phyloP scores from a whole-genome alignment of 345 rosid species.

The Mercurialis annua region DNA sequence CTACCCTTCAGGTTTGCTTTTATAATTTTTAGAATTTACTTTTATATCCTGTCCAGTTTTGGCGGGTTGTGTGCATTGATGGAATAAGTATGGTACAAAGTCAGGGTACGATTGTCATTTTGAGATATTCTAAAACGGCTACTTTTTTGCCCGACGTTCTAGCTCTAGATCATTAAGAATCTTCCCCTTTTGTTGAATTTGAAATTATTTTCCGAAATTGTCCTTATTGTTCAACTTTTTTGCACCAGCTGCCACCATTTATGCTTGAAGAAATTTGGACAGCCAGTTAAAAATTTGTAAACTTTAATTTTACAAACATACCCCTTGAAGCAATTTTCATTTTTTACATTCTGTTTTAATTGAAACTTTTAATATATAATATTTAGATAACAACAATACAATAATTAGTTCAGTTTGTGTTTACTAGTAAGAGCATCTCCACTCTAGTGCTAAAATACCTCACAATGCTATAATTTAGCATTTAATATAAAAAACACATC shows the following conservation, averaged over 20 bases:
- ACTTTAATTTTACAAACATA: not conserved
- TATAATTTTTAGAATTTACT: not conserved
- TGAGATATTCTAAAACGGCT: not conserved
- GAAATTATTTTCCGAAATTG: not conserved
- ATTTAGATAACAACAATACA: not conserved
- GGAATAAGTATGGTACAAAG: not conserved
- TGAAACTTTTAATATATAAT: too few relatives aligned
- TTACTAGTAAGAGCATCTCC: too few relatives aligned
- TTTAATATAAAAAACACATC: too few relatives aligned
- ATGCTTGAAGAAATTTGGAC: too few relatives aligned
- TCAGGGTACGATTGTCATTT: not conserved
- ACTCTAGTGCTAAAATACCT: not conserved
- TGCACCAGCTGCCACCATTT: not conserved
- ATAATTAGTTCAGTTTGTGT: too few relatives aligned
- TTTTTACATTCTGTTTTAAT: too few relatives aligned
- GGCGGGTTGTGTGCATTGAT: not conserved
- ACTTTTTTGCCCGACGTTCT: not conserved
- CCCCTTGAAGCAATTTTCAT: not conserved
- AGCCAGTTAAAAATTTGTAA: too few relatives aligned
- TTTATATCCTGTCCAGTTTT: not conserved
- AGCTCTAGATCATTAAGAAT: conserved; percentile 3
- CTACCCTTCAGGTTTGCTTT: not conserved
- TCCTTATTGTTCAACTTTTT: not conserved
- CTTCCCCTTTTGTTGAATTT: conserved; percentile 8
- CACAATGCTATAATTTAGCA: too few relatives aligned